Percentiles rank a stretch among this genome's conserved stretches.
Conservation (phyloP, 306 rosid species). For the cucumber (Cucumis sativus) region DNA sequence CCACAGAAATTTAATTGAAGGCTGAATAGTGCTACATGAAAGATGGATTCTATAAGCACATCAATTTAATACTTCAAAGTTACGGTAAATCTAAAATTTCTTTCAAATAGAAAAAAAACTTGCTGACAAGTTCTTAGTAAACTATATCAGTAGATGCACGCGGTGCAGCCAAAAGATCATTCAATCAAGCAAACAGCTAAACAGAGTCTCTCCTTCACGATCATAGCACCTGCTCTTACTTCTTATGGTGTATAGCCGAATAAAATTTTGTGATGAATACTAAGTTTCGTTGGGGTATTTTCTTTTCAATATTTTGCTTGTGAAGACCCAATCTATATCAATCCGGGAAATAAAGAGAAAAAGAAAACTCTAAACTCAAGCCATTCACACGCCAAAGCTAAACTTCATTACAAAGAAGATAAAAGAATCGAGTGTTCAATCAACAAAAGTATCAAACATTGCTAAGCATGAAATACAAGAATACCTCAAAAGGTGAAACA, state of each 20-base stretch:
- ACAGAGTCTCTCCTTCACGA: neutral
- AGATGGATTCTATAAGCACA: neutral
- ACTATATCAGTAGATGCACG: too few species aligned
- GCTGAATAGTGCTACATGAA: neutral
- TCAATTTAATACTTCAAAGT: neutral
- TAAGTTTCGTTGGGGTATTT: neutral
- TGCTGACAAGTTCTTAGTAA: too few species aligned
- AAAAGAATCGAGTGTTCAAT: neutral
- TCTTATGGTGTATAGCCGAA: neutral
- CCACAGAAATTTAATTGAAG: constrained; percentile 3
- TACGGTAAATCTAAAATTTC: neutral
- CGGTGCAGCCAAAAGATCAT: too few species aligned
- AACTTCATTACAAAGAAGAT: neutral
- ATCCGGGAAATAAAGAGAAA: neutral
- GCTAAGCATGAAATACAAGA: neutral
- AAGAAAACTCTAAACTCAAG: neutral
- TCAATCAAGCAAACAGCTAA: neutral
- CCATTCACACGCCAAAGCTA: neutral
- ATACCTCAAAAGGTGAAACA: neutral
- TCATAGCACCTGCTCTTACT: neutral
- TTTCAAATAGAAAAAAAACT: neutral
- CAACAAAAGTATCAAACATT: neutral
- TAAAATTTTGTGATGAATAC: neutral
- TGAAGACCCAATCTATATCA: neutral
- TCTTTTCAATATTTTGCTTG: neutral